phyloP scores from a whole-genome alignment of 129 eudicot genomes.

The Lonicera japonica region DNA sequence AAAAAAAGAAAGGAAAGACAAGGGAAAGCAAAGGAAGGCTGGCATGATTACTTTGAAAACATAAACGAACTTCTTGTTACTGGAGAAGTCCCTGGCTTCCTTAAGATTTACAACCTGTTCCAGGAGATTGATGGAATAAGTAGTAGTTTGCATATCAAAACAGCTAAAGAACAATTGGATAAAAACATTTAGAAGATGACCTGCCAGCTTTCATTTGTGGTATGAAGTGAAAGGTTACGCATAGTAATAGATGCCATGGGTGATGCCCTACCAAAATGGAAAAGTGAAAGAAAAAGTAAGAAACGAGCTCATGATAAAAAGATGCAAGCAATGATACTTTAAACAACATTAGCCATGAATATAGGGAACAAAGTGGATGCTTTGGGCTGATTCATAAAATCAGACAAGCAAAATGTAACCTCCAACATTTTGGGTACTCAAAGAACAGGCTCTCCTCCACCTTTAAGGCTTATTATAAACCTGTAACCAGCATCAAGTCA shows the following conservation, averaged over 20 bases:
- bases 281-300: conserved; percentile 4
- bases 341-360: background rate
- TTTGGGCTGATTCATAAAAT: background rate
- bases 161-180: conserved; percentile 15
- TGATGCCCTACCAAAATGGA: conserved; percentile 61
- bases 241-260: conserved; percentile 98
- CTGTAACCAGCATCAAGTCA: background rate
- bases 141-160: conserved; percentile 12
- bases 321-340: background rate
- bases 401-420: background rate
- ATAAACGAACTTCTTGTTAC: conserved; percentile 73
- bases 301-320: conserved; percentile 3
- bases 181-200: conserved; percentile 26
- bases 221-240: conserved; percentile 78
- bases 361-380: background rate
- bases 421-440: no score
- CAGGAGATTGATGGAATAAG: conserved; percentile 17
- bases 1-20: conserved; percentile 1
- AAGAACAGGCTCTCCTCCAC: no score
- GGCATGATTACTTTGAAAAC: conserved; percentile 69
- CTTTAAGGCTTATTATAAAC: background rate
- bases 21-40: background rate
- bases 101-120: conserved; percentile 87
- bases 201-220: conserved; percentile 97
- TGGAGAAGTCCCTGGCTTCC: conserved; percentile 90